These are phyloP conservation scores for Cryptococcus sp. DNA, from an alignment of 1,284 basidiomycete species.

Conservation along the genomic window DNA sequence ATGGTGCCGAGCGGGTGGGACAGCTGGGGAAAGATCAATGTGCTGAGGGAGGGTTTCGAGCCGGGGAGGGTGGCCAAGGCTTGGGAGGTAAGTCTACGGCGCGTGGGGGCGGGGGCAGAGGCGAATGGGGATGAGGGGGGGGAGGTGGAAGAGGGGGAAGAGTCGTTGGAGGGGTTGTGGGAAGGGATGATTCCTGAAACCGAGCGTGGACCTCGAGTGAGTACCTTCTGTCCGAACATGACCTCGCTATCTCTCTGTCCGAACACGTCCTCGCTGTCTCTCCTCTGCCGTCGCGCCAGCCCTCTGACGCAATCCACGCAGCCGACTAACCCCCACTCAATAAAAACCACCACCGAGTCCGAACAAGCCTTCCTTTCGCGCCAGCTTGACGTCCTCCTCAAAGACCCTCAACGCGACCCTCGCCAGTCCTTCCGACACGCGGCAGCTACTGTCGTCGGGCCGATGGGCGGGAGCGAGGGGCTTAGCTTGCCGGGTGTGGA, in stretches of 20 bases:
- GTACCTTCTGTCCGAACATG: conserved; percentile 8
- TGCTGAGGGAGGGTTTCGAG: conserved; percentile 88
- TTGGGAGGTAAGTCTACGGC: conserved; percentile 61
- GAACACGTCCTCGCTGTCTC: neutral
- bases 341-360: conserved; percentile 51
- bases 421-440: conserved; percentile 76
- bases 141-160: conserved; percentile 52
- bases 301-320: neutral
- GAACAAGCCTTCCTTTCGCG: conserved; percentile 83
- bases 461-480: conserved; percentile 71
- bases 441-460: conserved; percentile 75
- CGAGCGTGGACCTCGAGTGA: conserved; percentile 32
- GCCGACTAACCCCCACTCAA: neutral
- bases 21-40: conserved; percentile 91
- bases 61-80: conserved; percentile 73
- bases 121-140: conserved; percentile 18
- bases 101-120: neutral
- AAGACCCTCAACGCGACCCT: conserved; percentile 81
- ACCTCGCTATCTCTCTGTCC: neutral
- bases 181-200: conserved; percentile 47
- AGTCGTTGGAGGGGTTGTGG: conserved; percentile 46
- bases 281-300: neutral
- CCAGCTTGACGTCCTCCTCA: conserved; percentile 82
- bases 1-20: conserved; percentile 96
- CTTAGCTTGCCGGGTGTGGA: conserved; percentile 81